Conservation (phyloP, 108 stramenopile species). For the Pseudonitzschia delicatissima region DNA sequence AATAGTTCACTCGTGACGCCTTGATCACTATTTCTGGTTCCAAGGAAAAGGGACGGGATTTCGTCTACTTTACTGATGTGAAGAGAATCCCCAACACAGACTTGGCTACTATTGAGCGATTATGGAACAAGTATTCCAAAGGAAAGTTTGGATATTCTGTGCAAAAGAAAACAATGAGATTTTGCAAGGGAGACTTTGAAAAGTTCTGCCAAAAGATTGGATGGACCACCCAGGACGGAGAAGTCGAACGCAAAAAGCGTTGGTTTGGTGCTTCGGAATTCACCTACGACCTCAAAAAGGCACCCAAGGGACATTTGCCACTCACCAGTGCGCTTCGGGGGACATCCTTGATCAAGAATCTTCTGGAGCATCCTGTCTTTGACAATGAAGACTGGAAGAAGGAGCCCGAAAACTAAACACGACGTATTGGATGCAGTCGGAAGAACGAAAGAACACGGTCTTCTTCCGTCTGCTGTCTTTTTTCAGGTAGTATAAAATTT, state of each 20-base stretch:
- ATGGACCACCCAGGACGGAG: conserved; percentile 93
- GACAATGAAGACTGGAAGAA: conserved; percentile 94
- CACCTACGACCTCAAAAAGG: conserved; percentile 94
- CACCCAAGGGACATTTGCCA: conserved; percentile 93
- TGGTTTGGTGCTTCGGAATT: conserved; percentile 98
- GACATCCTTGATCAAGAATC: conserved; percentile 86
- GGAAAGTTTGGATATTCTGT: conserved; percentile 96
- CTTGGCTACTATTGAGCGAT: conserved; percentile 92
- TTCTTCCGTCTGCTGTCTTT: no score
- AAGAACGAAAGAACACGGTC: not conserved
- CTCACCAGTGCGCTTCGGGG: conserved; percentile 94
- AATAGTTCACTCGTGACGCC: conserved; percentile 92
- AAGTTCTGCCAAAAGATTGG: conserved; percentile 91
- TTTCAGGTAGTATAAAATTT: no score
- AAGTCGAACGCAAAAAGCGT: conserved; percentile 92
- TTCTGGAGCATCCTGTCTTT: conserved; percentile 92
- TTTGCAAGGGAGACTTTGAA: conserved; percentile 91
- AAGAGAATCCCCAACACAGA: conserved; percentile 88
- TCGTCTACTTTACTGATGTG: conserved; percentile 97
- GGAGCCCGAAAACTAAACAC: conserved; percentile 60
- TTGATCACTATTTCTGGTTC: conserved; percentile 88
- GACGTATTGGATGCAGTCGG: no score
- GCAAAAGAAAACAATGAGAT: conserved; percentile 89
- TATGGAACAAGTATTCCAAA: conserved; percentile 91
- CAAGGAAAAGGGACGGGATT: conserved; percentile 84